Evolutionary conservation across 169 alveolate species (phyloP), one percentile per base, ranked within the genome.

Genomic region (Eimeria maxima): DNA sequence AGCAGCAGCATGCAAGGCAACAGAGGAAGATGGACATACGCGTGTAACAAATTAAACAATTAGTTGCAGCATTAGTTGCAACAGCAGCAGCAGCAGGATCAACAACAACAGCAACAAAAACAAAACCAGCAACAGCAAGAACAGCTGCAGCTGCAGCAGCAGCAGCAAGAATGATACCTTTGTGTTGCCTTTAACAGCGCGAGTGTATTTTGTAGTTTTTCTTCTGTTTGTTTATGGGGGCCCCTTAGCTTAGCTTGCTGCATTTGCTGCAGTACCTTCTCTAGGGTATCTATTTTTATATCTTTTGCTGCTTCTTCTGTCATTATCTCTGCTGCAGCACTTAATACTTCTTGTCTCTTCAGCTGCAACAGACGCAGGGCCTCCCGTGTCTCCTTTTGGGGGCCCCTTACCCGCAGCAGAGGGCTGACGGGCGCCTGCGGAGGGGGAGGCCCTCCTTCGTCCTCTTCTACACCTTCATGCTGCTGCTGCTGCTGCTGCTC

Each of bases 311-410:
- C 57, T 24, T 89, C 95, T 16, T 89, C 95, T 33, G 42, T 67
- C 47, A 89, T 16, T 13, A 67, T 8, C 38, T 89, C 95, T 45
- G n/a, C 55, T 5, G 44, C 84, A 29, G 42, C 53, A 4, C 50
- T 6, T 14, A 57, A 50, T 8, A 69, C 87, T 55, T 89, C 95
- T 20, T 84, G 87, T 55, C 95, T 42, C 50, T 27, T 67, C 88
- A 57, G 29, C 87, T 89, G 95, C 45, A 89, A 55, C 22, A 69
- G n/a, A 4, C 95, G 87, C 13, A 89, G 95, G 22, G 87, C 22
- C 60, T 89, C 95, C 14, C 95, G 20, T 20, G 69, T 33, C 22
- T 47, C 33, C 8, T 13, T 84, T 16, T 60, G 57, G 84, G 83
- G 50, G 42, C 69, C 94, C n/a, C 69, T 33, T n/a, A 45, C 38